Evolutionary conservation across 768 basidiomycete species (phyloP).

Genomic region (Brasilioporus rufonigricans): DNA sequence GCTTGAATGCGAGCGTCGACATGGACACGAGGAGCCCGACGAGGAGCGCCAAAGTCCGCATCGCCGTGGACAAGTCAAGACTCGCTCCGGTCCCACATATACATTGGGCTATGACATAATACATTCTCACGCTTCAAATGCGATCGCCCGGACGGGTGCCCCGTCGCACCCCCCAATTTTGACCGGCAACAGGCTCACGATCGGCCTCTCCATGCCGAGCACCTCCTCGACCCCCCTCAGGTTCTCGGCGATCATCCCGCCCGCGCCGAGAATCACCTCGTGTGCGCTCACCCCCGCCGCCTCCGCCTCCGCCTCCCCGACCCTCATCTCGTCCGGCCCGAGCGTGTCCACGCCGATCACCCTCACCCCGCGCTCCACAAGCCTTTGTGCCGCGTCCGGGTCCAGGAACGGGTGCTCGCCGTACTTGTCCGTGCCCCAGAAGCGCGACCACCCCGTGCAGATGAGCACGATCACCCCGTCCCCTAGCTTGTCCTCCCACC

Average conservation of each 20-base stretch:
- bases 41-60: constrained; percentile 26
- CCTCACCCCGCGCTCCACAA: constrained; percentile 50
- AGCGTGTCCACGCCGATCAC: constrained; percentile 62
- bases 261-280: constrained; percentile 53
- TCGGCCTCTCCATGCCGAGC: constrained; percentile 31
- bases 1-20: constrained; percentile 58
- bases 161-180: constrained; percentile 60
- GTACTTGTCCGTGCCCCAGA: constrained; percentile 50
- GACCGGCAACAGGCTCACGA: constrained; percentile 56
- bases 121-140: constrained; percentile 27
- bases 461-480: constrained; percentile 49
- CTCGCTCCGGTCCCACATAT: too few relatives aligned
- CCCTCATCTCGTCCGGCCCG: constrained; percentile 54
- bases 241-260: constrained; percentile 68
- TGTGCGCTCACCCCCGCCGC: constrained; percentile 39
- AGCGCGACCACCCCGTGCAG: constrained; percentile 62
- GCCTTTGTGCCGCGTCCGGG: constrained; percentile 44
- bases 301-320: not conserved
- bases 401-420: constrained; percentile 60
- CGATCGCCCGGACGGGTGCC: constrained; percentile 65
- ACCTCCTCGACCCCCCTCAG: constrained; percentile 52
- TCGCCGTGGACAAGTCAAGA: not conserved
- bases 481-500: constrained; percentile 36
- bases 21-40: constrained; percentile 33
- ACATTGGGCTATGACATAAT: constrained; percentile 1